Evolutionary conservation across 768 basidiomycete species (phyloP).

Genomic region (Mycena rosella): DNA sequence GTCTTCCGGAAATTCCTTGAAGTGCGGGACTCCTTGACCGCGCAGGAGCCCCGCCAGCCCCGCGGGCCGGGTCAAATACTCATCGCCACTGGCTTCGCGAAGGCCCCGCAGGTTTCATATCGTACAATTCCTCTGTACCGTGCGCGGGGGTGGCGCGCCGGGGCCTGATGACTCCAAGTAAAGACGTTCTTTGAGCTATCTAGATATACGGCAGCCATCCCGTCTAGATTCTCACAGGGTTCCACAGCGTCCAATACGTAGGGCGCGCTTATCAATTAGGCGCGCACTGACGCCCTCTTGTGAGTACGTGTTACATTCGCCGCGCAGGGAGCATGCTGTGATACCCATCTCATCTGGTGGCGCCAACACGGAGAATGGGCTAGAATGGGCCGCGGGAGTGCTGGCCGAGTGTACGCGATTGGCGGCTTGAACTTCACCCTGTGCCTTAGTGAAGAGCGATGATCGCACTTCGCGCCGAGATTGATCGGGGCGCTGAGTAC

Average conservation of each 20-base stretch:
- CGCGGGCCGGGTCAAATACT: neutral
- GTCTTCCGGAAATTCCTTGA: neutral
- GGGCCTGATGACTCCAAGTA: too few species aligned
- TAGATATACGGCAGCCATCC: too few species aligned
- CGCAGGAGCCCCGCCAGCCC: neutral
- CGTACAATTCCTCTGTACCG: neutral
- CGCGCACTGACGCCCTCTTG: too few species aligned
- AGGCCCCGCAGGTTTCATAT: neutral
- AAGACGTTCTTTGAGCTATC: too few species aligned
- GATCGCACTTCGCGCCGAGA: too few species aligned
- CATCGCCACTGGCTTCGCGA: slow-evolving; percentile 8
- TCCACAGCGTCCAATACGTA: too few species aligned
- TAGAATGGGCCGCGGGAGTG: too few species aligned
- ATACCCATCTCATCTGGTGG: slow-evolving; percentile 16
- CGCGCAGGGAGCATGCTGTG: neutral
- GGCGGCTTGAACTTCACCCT: neutral
- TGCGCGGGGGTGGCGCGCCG: neutral
- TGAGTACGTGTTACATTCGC: too few species aligned
- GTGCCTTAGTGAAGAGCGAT: too few species aligned
- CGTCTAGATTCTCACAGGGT: too few species aligned
- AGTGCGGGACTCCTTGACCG: slow-evolving; percentile 10
- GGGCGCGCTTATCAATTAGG: too few species aligned
- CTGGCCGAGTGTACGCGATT: slow-evolving; percentile 10
- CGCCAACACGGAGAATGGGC: neutral
- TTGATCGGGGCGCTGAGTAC: too few species aligned